These are phyloP conservation scores for Pleurotus tuoliensis DNA, from an alignment of 768 basidiomycete species.

Conservation along the genomic window DNA sequence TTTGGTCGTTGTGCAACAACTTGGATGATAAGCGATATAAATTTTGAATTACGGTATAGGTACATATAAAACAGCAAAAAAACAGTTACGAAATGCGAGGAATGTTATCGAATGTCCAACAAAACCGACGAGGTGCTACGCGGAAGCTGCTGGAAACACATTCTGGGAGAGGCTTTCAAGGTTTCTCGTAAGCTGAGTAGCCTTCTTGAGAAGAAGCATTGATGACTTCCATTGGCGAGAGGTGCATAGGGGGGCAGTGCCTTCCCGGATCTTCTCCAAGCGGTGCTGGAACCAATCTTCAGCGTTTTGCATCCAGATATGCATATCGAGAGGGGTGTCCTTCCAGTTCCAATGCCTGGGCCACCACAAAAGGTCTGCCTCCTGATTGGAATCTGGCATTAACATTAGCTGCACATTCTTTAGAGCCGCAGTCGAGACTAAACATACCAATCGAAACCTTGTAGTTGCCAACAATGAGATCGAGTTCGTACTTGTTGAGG, in stretches of 20 bases:
- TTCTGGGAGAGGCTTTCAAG: too few species aligned
- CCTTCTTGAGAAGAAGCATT: background rate
- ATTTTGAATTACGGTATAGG: too few species aligned
- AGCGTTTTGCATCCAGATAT: conserved; percentile 15
- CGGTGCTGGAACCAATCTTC: conserved; percentile 16
- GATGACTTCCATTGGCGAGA: background rate
- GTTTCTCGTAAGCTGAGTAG: background rate
- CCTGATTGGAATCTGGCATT: background rate
- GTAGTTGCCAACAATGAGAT: conserved; percentile 20
- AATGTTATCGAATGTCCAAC: too few species aligned
- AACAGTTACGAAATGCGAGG: too few species aligned
- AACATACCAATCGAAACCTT: conserved; percentile 16
- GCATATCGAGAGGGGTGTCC: conserved; percentile 9
- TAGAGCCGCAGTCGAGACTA: background rate
- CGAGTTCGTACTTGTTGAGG: conserved; percentile 16
- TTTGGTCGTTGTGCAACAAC: too few species aligned
- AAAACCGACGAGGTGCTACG: too few species aligned
- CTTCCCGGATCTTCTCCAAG: background rate
- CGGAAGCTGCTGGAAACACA: too few species aligned
- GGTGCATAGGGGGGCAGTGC: background rate
- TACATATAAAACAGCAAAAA: too few species aligned
- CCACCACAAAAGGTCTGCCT: conserved; percentile 13
- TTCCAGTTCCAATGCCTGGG: conserved; percentile 12
- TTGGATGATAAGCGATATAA: too few species aligned
- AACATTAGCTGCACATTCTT: background rate